A percentile compares a stretch with the other conserved stretches of the same genome.
Evolutionary conservation across 805 yeast genomes (phyloP).

Genomic region (Candida sithepensis): DNA sequence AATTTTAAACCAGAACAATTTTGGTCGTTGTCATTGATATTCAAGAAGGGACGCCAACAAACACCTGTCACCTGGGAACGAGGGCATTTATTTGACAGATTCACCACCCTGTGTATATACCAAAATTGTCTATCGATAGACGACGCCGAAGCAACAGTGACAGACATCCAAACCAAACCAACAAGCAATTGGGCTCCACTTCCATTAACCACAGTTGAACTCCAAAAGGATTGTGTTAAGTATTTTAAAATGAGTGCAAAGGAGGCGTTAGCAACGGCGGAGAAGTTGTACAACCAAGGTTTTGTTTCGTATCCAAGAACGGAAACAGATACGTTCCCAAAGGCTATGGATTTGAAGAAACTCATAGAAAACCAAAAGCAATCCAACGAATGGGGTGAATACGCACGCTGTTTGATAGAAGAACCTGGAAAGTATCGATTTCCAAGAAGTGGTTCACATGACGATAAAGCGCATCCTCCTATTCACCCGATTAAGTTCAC

Average conservation of each 20-base stretch:
- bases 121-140: slow-evolving; percentile 55
- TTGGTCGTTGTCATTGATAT: slow-evolving; percentile 65
- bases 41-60: slow-evolving; percentile 39
- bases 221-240: slow-evolving; percentile 82
- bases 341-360: slow-evolving; percentile 62
- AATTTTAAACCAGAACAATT: slow-evolving; percentile 72
- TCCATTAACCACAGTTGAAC: slow-evolving; percentile 90
- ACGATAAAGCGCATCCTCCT: slow-evolving; percentile 98
- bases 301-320: slow-evolving; percentile 95
- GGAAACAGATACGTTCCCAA: slow-evolving; percentile 87
- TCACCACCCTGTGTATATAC: slow-evolving; percentile 59
- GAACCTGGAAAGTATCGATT: slow-evolving; percentile 42
- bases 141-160: slow-evolving; percentile 47
- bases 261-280: slow-evolving; percentile 73
- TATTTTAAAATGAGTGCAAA: slow-evolving; percentile 78
- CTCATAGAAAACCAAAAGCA: slow-evolving; percentile 59
- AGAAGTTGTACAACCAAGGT: slow-evolving; percentile 79
- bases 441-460: slow-evolving; percentile 80
- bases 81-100: slow-evolving; percentile 67
- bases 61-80: slow-evolving; percentile 68
- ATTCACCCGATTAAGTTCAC: slow-evolving; percentile 74
- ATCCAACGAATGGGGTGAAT: slow-evolving; percentile 65
- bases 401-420: slow-evolving; percentile 47
- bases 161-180: slow-evolving; percentile 52
- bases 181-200: slow-evolving; percentile 78